Conservation (phyloP, 116 monocot genomes). For the Zostera marina region DNA sequence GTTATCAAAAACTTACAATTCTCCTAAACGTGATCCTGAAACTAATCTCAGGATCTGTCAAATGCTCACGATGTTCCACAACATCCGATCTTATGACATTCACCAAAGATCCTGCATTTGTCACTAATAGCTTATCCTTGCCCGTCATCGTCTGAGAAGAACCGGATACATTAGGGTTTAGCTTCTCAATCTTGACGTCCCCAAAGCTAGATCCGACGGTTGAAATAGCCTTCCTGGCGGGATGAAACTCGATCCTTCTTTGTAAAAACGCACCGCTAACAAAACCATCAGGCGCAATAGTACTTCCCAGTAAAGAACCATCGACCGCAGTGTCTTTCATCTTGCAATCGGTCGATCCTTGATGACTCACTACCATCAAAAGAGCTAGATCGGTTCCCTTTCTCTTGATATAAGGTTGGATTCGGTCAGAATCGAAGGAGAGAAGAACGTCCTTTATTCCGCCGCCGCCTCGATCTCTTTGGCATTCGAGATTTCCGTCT, state of each 20-base stretch:
- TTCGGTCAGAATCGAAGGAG: neutral
- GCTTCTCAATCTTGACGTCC: conserved; percentile 45
- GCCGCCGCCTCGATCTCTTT: neutral
- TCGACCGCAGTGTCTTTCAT: neutral
- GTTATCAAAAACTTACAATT: conserved; percentile 59
- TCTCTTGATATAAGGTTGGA: neutral
- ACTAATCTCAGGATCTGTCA: conserved; percentile 67
- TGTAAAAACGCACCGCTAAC: conserved; percentile 9
- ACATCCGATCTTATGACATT: conserved; percentile 27
- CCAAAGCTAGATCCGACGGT: conserved; percentile 8
- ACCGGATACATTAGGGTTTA: conserved; percentile 28
- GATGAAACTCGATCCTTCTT: conserved; percentile 55
- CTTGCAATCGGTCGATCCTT: neutral
- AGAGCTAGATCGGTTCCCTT: neutral
- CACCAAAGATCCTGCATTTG: neutral
- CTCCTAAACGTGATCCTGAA: conserved; percentile 57
- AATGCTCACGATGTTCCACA: conserved; percentile 27
- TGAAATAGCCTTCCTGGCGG: conserved; percentile 22
- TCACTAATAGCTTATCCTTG: neutral
- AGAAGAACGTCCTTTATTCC: neutral
- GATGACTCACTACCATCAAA: conserved; percentile 3
- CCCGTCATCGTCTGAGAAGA: neutral
- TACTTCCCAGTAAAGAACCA: neutral
- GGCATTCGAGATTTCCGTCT: neutral
- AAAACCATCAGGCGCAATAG: neutral